These are phyloP conservation scores for Setaria italica DNA, from an alignment of 202 grass and related monocot genomes.

Conservation along the genomic window DNA sequence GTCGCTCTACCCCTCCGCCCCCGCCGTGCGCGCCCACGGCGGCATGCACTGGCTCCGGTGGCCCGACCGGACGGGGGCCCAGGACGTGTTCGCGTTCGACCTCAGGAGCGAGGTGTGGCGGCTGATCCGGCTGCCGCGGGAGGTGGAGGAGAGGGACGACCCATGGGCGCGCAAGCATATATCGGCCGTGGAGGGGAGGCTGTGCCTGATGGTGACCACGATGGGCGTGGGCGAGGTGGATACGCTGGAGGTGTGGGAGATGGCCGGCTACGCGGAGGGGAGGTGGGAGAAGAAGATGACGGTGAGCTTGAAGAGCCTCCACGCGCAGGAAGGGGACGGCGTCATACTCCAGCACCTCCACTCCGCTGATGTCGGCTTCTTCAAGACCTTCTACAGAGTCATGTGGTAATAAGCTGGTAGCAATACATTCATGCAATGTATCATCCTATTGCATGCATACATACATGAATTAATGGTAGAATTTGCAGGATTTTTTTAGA, in stretches of 20 bases:
- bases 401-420: slow-evolving; percentile 13
- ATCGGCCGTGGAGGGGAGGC: slow-evolving; percentile 34
- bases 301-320: slow-evolving; percentile 31
- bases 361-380: slow-evolving; percentile 26
- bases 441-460: too few relatives aligned
- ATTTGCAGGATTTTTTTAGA: background rate
- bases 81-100: slow-evolving; percentile 52
- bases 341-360: slow-evolving; percentile 26
- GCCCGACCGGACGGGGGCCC: slow-evolving; percentile 5
- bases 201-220: slow-evolving; percentile 37
- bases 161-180: slow-evolving; percentile 36
- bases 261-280: background rate
- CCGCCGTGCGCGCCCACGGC: slow-evolving; percentile 41
- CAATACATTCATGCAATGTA: background rate
- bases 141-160: background rate
- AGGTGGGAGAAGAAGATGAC: slow-evolving; percentile 50
- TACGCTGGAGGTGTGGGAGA: slow-evolving; percentile 35
- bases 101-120: slow-evolving; percentile 35
- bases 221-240: background rate
- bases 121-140: slow-evolving; percentile 38
- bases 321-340: background rate
- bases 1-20: background rate
- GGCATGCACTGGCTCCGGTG: slow-evolving; percentile 50
- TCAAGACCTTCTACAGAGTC: background rate
- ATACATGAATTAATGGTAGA: background rate